Evolutionary conservation across 495 filamentous ascomycete genomes (phyloP), one percentile per base, ranked within the genome.

Genomic region (Rusavskia elegans): DNA sequence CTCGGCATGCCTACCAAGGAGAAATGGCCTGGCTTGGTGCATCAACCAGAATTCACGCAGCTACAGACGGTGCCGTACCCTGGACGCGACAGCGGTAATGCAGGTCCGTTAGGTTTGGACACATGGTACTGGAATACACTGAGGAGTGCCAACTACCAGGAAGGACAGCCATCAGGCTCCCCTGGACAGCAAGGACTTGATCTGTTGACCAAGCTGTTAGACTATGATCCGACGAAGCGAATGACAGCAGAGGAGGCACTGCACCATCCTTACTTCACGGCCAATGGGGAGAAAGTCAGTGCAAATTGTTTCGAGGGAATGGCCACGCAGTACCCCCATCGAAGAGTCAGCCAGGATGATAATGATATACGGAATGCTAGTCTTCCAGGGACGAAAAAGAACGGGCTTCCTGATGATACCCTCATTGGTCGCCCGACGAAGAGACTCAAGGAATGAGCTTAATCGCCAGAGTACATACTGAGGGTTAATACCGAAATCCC

Each of bases 261-360:
- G 14, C 77, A 85, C 56, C 90, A 96, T 62, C 78, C 84, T 0
- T 99, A 95, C 64, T 94, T 96, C 63, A 73, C 73, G 20, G 73
- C 71, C 1, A 73, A 73, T 48, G 78, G 76, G 3, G 77, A 81
- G 32, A 79, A 79, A 50, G 74, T 82, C 16, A 78, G 73, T 20
- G 71, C 75, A 8, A 88, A 95, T 64, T 96, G 92, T 63, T 99
- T 99, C 59, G 87, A 95, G 59, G 87, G 88, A 0, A 73, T 86
- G 46, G 83, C 83, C 61, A 78, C 76, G 53, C 84, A 92, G 61
- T 99, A 99, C 67, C 92, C 93, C 2, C 79, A 84, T 60, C 80
- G 92, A 2, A 77, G 87, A 40, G 89, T 99, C 6, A 93, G 82
- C 49, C 83, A 90, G 59, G 92, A 97, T 58, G 88, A 95, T 61